Evolutionary conservation across 371 early-diverging fungal species (phyloP), one percentile per base, ranked within the genome.

Genomic region (Mucor plumbeus): DNA sequence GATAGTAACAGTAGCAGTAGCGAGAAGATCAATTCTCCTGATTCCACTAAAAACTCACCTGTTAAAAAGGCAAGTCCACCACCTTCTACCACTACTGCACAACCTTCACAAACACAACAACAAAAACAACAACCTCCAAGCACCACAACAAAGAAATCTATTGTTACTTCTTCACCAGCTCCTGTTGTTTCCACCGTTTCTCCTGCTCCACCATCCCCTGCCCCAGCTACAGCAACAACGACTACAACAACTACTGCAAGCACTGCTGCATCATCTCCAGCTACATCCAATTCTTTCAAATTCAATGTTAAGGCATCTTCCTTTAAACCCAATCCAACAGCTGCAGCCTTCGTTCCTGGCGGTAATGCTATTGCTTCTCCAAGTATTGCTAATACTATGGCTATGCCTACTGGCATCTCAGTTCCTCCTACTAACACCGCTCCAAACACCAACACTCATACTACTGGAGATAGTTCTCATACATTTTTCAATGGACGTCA

Each of bases 281-380:
- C 59, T 9, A 58, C 68, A 7, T 64, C 73, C 5, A 65, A 79
- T 13, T 76, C 74, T 7, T 94, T 94, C 76, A 94, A 93, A 64
- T 86, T 95, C 68, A 97, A 95, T 69, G 87, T 87, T 44, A 92
- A 92, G 61, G 97, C 95, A 3, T 87, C 89, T 2, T 93, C 92
- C 41, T 97, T 96, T 78, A 95, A 92, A 65, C 95, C 95, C 15
- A 94, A 93, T 60, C 90, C 89, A n/a, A 69, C 86, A 17, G 94
- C 94, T 4, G 73, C 89, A 21, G 86, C 87, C 2, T 94, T 94
- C 76, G 88, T 91, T 40, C 95, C 95, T 38, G 72, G 78, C 61
- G 50, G 44, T 6, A 48, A 21, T 3, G 35, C 19, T 7, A 35
- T 31, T 17, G 15, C 34, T 2, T 8, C 53, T 13, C 26, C 33